phyloP scores from a whole-genome alignment of 176 grass and related monocot genomes.

The Otatea glauca region DNA sequence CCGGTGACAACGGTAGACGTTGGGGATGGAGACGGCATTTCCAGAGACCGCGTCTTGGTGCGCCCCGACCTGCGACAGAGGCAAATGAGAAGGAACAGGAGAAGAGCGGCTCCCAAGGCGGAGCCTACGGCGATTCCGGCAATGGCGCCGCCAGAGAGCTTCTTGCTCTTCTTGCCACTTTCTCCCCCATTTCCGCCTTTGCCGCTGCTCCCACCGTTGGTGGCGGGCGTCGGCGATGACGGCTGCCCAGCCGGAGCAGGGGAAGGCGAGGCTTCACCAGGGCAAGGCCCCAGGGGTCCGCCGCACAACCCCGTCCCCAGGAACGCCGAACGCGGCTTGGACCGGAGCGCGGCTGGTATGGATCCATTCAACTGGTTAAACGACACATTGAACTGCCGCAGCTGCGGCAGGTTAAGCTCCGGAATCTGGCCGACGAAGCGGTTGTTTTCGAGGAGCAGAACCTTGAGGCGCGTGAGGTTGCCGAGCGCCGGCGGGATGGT shows the following conservation, averaged over 20 bases:
- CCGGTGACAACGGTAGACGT: slow-evolving; percentile 7
- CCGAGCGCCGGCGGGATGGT: slow-evolving; percentile 42
- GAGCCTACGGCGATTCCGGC: slow-evolving; percentile 67
- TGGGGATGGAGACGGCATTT: slow-evolving; percentile 23
- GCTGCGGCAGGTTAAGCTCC: slow-evolving; percentile 35
- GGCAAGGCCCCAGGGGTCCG: slow-evolving; percentile 55
- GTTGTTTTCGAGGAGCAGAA: slow-evolving; percentile 61
- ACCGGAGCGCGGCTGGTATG: slow-evolving; percentile 53
- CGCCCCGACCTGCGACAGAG: slow-evolving; percentile 51
- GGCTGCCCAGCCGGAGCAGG: slow-evolving; percentile 45
- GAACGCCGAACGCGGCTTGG: slow-evolving; percentile 51
- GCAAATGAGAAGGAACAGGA: slow-evolving; percentile 57
- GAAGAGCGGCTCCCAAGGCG: slow-evolving; percentile 40
- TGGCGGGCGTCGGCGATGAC: slow-evolving; percentile 10
- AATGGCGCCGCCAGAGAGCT: slow-evolving; percentile 64
- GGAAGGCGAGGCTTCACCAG: slow-evolving; percentile 52
- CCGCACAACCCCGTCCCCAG: slow-evolving; percentile 57
- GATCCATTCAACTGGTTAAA: slow-evolving; percentile 66
- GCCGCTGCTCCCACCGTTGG: not conserved
- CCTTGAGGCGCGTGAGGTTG: slow-evolving; percentile 51
- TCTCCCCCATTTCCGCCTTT: not conserved
- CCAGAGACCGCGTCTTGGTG: slow-evolving; percentile 53
- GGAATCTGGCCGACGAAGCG: slow-evolving; percentile 58
- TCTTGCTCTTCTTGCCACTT: slow-evolving; percentile 48
- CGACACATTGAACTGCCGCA: slow-evolving; percentile 68